Conservation (phyloP, 768 basidiomycete genomes). For the Coprinopsis cinerea region DNA sequence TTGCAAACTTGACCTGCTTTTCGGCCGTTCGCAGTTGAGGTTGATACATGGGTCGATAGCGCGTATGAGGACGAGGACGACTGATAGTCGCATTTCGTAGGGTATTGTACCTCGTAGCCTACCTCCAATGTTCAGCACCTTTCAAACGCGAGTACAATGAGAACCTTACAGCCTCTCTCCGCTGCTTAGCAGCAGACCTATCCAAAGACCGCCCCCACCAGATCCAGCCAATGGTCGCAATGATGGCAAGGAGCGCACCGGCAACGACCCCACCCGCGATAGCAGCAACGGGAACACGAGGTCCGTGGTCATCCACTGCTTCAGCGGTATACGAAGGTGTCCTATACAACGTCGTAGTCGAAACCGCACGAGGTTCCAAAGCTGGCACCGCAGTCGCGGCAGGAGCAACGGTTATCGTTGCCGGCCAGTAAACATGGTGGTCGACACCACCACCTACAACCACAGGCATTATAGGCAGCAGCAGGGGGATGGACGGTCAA, state of each 20-base stretch:
- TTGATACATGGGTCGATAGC: slow-evolving; percentile 24
- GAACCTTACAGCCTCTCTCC: slow-evolving; percentile 19
- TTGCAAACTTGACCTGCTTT: slow-evolving; percentile 38
- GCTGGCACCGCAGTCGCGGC: too few relatives aligned
- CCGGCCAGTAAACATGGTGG: too few relatives aligned
- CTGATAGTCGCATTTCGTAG: slow-evolving; percentile 31
- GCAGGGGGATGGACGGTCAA: too few relatives aligned
- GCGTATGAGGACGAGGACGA: slow-evolving; percentile 14
- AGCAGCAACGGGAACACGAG: slow-evolving; percentile 36
- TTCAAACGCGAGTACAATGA: background rate
- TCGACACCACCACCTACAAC: too few relatives aligned
- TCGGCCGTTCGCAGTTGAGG: slow-evolving; percentile 19
- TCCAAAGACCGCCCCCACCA: slow-evolving; percentile 41
- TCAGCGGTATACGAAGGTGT: background rate
- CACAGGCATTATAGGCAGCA: too few relatives aligned
- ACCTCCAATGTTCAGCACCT: background rate
- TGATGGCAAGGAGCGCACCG: slow-evolving; percentile 41
- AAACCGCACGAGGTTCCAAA: too few relatives aligned
- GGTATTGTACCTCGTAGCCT: slow-evolving; percentile 33
- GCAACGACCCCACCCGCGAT: slow-evolving; percentile 46
- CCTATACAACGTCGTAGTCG: background rate
- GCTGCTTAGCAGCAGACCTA: slow-evolving; percentile 26
- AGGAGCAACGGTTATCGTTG: too few relatives aligned
- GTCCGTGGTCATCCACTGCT: background rate
- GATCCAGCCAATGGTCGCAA: slow-evolving; percentile 37